Conservation (phyloP, 2,329 filamentous ascomycete species). For the Ophiostoma angusticollis region DNA sequence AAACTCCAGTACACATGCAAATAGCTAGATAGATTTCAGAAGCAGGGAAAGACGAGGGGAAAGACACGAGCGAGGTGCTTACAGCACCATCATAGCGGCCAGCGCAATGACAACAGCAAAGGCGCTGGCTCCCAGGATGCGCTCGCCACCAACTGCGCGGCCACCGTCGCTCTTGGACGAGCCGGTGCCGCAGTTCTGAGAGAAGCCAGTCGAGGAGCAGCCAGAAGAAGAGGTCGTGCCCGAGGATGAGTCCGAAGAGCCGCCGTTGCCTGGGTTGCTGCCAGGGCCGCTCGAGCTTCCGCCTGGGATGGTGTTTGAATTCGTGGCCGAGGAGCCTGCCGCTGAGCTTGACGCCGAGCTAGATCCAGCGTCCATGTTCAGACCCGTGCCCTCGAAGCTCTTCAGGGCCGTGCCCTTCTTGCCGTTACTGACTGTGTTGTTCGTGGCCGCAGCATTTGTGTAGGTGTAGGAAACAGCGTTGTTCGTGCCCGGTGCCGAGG, state of each 20-base stretch:
- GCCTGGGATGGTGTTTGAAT: slow-evolving; percentile 18
- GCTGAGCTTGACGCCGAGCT: slow-evolving; percentile 10
- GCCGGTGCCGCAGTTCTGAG: slow-evolving; percentile 24
- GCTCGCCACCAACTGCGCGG: slow-evolving; percentile 15
- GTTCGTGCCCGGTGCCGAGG: slow-evolving; percentile 50
- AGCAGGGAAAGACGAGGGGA: too few species aligned
- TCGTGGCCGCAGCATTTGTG: slow-evolving; percentile 50
- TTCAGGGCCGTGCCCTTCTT: slow-evolving; percentile 63
- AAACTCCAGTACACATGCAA: too few species aligned
- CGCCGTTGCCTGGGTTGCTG: slow-evolving; percentile 11
- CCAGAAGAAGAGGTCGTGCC: slow-evolving; percentile 15
- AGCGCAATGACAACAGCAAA: slow-evolving; percentile 24
- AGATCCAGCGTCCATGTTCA: slow-evolving; percentile 49
- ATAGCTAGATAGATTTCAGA: too few species aligned
- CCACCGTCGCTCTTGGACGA: slow-evolving; percentile 22
- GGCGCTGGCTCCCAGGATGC: slow-evolving; percentile 23
- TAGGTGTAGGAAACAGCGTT: slow-evolving; percentile 65
- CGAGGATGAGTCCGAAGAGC: slow-evolving; percentile 10
- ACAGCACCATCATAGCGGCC: slow-evolving; percentile 22
- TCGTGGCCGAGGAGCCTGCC: slow-evolving; percentile 8
- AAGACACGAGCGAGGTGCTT: too few species aligned
- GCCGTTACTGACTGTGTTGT: slow-evolving; percentile 65
- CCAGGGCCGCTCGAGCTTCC: slow-evolving; percentile 19
- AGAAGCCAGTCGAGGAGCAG: slow-evolving; percentile 28
- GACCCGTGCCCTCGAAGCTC: slow-evolving; percentile 69